Evolutionary conservation across 2,329 filamentous ascomycete species (phyloP).

Genomic region (Zymoseptoria tritici): DNA sequence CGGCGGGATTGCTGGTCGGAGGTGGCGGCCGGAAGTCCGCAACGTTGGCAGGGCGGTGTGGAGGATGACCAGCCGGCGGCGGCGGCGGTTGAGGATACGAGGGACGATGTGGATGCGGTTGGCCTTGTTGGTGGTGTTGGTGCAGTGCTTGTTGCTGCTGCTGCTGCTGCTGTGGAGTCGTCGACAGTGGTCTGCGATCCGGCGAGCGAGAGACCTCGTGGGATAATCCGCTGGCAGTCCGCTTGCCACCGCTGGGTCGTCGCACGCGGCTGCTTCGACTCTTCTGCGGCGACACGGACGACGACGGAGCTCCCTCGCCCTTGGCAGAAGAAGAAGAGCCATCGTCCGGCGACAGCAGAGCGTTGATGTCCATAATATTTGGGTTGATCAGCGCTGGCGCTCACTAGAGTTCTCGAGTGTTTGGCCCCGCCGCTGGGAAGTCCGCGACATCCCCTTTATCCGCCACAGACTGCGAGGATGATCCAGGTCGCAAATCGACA

Average conservation of each 20-base stretch:
- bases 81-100: neutral
- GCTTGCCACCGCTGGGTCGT: constrained; percentile 22
- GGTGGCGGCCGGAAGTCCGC: constrained; percentile 18
- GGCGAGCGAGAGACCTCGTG: constrained; percentile 31
- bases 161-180: neutral
- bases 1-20: constrained; percentile 20
- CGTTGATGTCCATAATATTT: constrained; percentile 43
- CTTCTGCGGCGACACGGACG: constrained; percentile 3
- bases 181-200: constrained; percentile 22
- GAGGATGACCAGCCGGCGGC: neutral
- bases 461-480: neutral
- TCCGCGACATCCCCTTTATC: neutral
- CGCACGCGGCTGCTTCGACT: constrained; percentile 5
- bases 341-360: constrained; percentile 42
- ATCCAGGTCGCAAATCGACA: neutral
- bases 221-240: constrained; percentile 37
- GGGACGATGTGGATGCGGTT: constrained; percentile 4
- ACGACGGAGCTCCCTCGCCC: constrained; percentile 1
- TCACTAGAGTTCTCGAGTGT: neutral
- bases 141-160: constrained; percentile 9
- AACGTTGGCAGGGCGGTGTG: neutral
- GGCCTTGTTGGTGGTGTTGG: constrained; percentile 6
- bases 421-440: neutral
- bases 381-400: neutral
- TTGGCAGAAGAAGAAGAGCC: constrained; percentile 22